Percentiles rank a stretch among this genome's conserved stretches.
Evolutionary conservation across 139 green algal genomes (phyloP).

Genomic region (Desmodesmus armatus): DNA sequence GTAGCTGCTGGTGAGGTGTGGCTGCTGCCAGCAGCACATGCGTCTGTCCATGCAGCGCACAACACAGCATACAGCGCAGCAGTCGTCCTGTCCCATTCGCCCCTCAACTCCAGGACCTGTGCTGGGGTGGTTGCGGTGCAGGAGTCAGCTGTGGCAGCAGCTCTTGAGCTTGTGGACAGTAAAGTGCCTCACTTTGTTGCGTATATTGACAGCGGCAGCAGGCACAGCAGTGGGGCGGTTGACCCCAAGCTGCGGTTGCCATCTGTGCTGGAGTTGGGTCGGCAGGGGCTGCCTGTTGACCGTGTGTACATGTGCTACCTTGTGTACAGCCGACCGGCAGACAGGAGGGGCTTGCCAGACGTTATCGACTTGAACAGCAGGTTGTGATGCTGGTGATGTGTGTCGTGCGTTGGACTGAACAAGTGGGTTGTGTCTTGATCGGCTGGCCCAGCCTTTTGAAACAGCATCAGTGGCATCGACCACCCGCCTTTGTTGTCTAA

Average conservation of each 20-base stretch:
- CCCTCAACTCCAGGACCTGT: slow-evolving; percentile 7
- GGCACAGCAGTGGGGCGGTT: slow-evolving; percentile 20
- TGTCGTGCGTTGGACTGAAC: too few species aligned
- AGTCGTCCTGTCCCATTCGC: neutral
- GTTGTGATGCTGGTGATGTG: neutral
- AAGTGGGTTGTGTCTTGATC: too few species aligned
- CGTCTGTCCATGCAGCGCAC: neutral
- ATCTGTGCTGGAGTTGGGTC: neutral
- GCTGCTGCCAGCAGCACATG: slow-evolving; percentile 30
- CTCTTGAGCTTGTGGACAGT: slow-evolving; percentile 9
- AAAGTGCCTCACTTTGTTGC: neutral
- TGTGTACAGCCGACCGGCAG: neutral
- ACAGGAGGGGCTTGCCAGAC: too few species aligned
- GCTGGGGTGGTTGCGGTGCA: neutral
- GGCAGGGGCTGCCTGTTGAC: neutral
- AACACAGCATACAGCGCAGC: neutral
- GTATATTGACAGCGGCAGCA: slow-evolving; percentile 29
- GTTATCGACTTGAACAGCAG: too few species aligned
- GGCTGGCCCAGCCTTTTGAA: too few species aligned
- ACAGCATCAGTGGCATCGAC: too few species aligned
- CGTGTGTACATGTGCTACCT: too few species aligned
- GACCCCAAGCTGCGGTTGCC: neutral
- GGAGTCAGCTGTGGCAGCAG: neutral
- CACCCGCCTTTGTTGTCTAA: too few species aligned
- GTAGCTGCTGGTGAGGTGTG: neutral